These are phyloP conservation scores for Suillus fuscotomentosus DNA, from an alignment of 768 basidiomycete species.

Conservation along the genomic window DNA sequence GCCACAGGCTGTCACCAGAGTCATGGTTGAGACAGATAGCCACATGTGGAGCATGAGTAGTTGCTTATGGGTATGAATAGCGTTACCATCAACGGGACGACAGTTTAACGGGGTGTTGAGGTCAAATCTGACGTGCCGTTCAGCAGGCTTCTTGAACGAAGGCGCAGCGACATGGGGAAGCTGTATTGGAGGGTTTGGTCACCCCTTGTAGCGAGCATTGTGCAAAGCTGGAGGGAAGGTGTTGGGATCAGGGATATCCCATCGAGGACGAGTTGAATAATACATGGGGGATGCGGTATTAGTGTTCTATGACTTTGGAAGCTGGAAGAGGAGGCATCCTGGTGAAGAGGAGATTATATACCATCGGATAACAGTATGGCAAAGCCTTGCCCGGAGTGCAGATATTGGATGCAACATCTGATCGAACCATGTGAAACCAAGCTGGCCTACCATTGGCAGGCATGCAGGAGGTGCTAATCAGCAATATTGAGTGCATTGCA, in stretches of 20 bases:
- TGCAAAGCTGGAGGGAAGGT: not conserved
- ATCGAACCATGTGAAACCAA: too few species aligned
- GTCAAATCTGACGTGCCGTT: not conserved
- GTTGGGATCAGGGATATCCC: not conserved
- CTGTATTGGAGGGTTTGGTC: not conserved
- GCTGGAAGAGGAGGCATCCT: not conserved
- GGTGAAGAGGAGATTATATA: constrained; percentile 5
- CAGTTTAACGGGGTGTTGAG: not conserved
- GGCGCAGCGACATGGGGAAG: not conserved
- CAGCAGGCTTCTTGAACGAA: not conserved
- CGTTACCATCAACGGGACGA: not conserved
- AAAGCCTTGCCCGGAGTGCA: not conserved
- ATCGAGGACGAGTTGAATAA: not conserved
- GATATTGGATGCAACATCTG: not conserved
- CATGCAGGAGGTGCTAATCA: too few species aligned
- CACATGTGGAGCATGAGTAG: not conserved
- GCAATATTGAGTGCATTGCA: too few species aligned
- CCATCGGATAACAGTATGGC: not conserved
- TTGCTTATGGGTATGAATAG: not conserved
- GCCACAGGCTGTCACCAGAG: too few species aligned
- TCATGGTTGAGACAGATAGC: not conserved
- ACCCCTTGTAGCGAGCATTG: constrained; percentile 1
- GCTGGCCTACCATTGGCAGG: not conserved
- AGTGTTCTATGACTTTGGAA: not conserved
- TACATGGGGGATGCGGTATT: not conserved